Evolutionary conservation across 2,329 filamentous ascomycete species (phyloP), one percentile per base, ranked within the genome.

Genomic region (Phaeomoniella chlamydospora): DNA sequence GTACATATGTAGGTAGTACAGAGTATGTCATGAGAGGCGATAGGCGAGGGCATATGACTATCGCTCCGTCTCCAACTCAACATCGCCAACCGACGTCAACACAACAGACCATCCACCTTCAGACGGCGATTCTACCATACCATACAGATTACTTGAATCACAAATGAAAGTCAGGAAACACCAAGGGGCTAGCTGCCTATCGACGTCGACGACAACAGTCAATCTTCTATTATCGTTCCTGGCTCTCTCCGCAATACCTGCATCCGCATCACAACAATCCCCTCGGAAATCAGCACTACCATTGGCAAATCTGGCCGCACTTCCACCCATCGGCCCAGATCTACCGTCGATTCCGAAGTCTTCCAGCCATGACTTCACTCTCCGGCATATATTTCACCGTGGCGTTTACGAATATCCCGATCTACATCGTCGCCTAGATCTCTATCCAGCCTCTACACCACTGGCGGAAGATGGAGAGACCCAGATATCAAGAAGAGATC

Each of bases 331-430:
- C 12, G 11, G 12, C 9, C 33, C 33, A 5, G 14, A 35, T 9
- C 16, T 26, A 31, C 41, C 44, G 5, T 39, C 37, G 31, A 18
- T 38, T 34, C 37, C 39, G 16, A n/a, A 26, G 11, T 13, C 36
- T 14, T 18, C 40, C 18, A 40, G 34, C n/a, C 42, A 46, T 30
- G 42, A 46, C 31, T 48, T 48, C 62, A 76, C 70, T 4, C 72
- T 98, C 38, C 78, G 85, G 49, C 88, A 98, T 58, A 78, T 96
- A 50, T 90, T 84, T 59, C 87, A 94, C 55, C 87, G 94, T 60
- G 88, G 88, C 39, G 81, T 84, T 29, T 72, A 88, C 55, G 64
- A 71, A 46, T 74, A 93, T 46, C 87, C 87, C 2, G 59, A 68
- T 4, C 71, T 94, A 12, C 84, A 94, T 56, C 71, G 79, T 39